phyloP scores from a whole-genome alignment of 176 grass and related monocot genomes.

The Musa beccarii region DNA sequence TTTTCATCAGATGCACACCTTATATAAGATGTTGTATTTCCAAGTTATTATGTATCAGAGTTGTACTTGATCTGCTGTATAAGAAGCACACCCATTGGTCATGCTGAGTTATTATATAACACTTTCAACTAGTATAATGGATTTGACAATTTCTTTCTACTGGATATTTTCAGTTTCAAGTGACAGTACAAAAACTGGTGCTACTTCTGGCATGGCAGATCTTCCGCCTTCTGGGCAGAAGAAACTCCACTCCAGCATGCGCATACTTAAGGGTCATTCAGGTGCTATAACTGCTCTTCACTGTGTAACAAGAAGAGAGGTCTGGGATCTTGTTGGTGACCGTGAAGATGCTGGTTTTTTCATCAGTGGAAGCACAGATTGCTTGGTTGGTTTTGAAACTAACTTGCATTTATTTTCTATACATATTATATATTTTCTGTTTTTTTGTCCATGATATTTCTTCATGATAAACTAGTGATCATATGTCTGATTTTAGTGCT shows the following conservation, averaged over 20 bases:
- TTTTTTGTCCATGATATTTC: neutral
- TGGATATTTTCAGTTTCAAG: slow-evolving; percentile 23
- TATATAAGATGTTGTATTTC: too few relatives aligned
- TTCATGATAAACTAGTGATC: neutral
- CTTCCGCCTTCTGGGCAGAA: slow-evolving; percentile 47
- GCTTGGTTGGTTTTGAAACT: slow-evolving; percentile 51
- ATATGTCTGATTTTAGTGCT: neutral
- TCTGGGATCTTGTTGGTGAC: slow-evolving; percentile 99
- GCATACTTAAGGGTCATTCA: slow-evolving; percentile 93
- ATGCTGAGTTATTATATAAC: too few relatives aligned
- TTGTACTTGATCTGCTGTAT: neutral
- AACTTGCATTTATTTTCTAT: neutral
- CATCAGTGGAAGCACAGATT: slow-evolving; percentile 99
- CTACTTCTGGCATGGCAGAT: slow-evolving; percentile 49
- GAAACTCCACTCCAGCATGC: slow-evolving; percentile 90
- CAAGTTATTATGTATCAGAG: neutral
- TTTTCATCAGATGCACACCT: neutral
- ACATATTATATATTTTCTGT: slow-evolving; percentile 13
- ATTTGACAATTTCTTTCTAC: neutral
- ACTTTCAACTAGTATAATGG: neutral
- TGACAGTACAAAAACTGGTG: slow-evolving; percentile 46
- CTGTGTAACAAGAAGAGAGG: slow-evolving; percentile 86
- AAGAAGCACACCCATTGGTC: too few relatives aligned
- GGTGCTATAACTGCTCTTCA: slow-evolving; percentile 93
- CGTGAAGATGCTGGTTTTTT: slow-evolving; percentile 99